Evolutionary conservation across 1,284 basidiomycete genomes (phyloP), one percentile per base, ranked within the genome.

Genomic region (Volvariella surrecta): DNA sequence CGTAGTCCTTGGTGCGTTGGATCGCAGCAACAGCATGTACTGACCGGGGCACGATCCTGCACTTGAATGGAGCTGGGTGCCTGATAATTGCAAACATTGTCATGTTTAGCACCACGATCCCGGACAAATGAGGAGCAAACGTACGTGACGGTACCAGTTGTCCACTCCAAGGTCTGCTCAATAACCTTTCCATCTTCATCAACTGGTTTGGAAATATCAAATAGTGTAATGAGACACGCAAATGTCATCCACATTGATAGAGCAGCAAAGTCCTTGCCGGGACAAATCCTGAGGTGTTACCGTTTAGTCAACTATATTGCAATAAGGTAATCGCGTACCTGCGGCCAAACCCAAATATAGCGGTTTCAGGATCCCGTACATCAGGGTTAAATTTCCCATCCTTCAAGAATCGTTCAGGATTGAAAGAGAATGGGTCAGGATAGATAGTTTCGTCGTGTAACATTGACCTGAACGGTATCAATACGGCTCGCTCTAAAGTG

Each of bases 221-320:
- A 69, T 1, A 54, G 52, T 0, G 63, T 54, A 10, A 71, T 43
- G 1, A 70, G 49, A 2, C 61, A 65, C 0, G 64, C 66, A 9
- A 66, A 47, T 2, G 60, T 55, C 32, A 71, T 60, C 62, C 63
- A 71, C 16, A 69, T 42, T 8, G 62, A 54, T 2, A 59, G 55
- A 24, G 52, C 47, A 0, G 67, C 67, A 38, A 71, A 54, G 45
- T 64, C 55, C n/a, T 58, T 52, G 4, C 67, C 68, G 4, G 67
- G 63, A 44, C 68, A 70, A 22, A 67, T 58, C n/a, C 62, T 60
- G 4, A 35, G 6, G 24, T 15, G 18, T 6, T 28, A 6, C 6
- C 11, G 24, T 28, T 28, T 28, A 11, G 6, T 6, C 24, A 11
- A 11, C 24, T 28, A 6, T 11, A 28, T 28, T 28, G 18, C 34